Base-by-base conservation (phyloP, 129 eudicot genomes). In the Kitagawia praeruptora region DNA sequence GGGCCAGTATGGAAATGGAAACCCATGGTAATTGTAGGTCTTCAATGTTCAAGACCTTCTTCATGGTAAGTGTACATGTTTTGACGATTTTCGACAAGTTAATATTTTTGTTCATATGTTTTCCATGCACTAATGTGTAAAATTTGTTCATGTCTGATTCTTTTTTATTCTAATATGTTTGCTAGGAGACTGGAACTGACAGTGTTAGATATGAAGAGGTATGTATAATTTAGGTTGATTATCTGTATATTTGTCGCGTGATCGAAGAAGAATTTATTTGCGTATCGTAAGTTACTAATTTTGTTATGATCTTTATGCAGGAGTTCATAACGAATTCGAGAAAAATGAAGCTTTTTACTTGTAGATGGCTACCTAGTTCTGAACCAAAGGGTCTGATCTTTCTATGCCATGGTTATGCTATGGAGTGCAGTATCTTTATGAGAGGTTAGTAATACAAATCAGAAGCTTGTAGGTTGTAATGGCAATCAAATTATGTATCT, bases 401-500 rank as follows among this genome's bases (percentile, higher is more conserved):
- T 85, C 85, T 95, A 66, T 89, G 93, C 87, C 98, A 95, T 92
- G 97, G 98, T 21, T 95, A 95, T 80, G 98, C 85, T 79, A 89
- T 92, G 97, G 98, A 95, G 85, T 87, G 92, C 85, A 92, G 97
- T 80, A 41, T 92, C 83, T 90, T 97, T 76, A 90, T 92, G 96
- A 89, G 80, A 89, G 98, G 98, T 88, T 34, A 46, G 39, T 74
- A 13, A 11, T 37, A 23, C 34, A 74, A 42, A 4, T 66, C 21
- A 66, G 14, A 18, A 9, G 67, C 1, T 58, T 58, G 67, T 9
- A 21, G 34, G 0, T n/a, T 58, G 28, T 56, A 23, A 56, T 6
- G 66, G 31, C 28, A 23, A 9, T 1, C 4, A 56, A 8, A 19
- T 2, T 12, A 5, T 58, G 10, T 28, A 4, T 64, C 3, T 64